phyloP scores from a whole-genome alignment of 768 basidiomycete genomes.

The Macrolepiota dolichaula region DNA sequence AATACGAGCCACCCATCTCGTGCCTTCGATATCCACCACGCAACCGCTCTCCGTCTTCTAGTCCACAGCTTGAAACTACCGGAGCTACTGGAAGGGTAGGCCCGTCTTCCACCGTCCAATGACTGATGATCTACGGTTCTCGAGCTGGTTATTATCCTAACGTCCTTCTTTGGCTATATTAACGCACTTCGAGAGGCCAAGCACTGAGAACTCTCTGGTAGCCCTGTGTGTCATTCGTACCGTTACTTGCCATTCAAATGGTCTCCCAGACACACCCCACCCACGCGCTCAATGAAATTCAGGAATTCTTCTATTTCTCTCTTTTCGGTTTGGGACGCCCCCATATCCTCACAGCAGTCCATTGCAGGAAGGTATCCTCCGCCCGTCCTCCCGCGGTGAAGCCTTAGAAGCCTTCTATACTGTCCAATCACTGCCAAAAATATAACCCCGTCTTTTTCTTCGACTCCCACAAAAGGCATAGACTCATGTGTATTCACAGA shows the following conservation, averaged over 20 bases:
- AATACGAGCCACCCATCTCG: no score
- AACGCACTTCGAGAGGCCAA: neutral
- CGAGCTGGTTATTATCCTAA: neutral
- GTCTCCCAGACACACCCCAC: neutral
- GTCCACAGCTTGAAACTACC: neutral
- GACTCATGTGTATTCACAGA: neutral
- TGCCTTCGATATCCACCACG: no score
- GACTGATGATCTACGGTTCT: neutral
- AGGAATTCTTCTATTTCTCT: neutral
- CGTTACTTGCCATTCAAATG: neutral
- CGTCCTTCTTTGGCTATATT: neutral
- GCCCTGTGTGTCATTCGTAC: neutral
- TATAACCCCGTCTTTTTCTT: neutral
- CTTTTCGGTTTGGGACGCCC: neutral
- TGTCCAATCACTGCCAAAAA: neutral
- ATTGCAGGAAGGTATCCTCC: neutral
- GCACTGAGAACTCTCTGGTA: neutral
- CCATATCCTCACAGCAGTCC: neutral
- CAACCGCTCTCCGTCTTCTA: no score
- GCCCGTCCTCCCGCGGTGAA: neutral
- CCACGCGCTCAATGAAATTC: neutral
- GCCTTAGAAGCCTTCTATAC: neutral
- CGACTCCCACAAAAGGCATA: neutral
- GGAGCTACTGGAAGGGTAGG: neutral
- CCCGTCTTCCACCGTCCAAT: neutral